Conservation (phyloP, 345 rosid species). For the Viola odorata region DNA sequence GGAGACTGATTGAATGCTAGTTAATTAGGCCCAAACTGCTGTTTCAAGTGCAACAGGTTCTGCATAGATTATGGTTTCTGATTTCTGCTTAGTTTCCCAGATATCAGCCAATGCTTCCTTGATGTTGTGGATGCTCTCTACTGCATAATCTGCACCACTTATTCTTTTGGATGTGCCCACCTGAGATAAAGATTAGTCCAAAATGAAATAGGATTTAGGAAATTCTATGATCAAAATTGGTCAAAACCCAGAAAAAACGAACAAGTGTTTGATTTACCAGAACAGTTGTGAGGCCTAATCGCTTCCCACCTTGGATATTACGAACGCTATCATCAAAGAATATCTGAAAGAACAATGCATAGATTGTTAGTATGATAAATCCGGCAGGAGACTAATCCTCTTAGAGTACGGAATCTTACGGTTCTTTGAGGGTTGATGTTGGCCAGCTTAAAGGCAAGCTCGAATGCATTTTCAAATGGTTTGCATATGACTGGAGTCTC, state of each 20-base stretch:
- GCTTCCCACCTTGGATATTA: constrained; percentile 18
- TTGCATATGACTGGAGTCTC: constrained; percentile 16
- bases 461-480: constrained; percentile 17
- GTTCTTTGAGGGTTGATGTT: constrained; percentile 20
- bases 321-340: constrained; percentile 55
- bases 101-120: constrained; percentile 22
- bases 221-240: no score
- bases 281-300: constrained; percentile 21
- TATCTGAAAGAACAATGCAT: constrained; percentile 32
- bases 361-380: background rate
- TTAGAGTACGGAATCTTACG: background rate
- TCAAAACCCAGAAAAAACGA: background rate
- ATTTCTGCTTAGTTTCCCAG: constrained; percentile 25
- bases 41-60: constrained; percentile 58
- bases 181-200: background rate
- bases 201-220: no score
- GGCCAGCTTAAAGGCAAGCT: constrained; percentile 15
- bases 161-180: constrained; percentile 11
- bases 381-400: background rate
- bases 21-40: constrained; percentile 55
- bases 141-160: constrained; percentile 14
- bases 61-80: constrained; percentile 36
- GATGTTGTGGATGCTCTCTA: constrained; percentile 20
- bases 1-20: no score
- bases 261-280: constrained; percentile 8